Evolutionary conservation across 2,329 filamentous ascomycete genomes (phyloP).

Genomic region (Calycina herbarum): DNA sequence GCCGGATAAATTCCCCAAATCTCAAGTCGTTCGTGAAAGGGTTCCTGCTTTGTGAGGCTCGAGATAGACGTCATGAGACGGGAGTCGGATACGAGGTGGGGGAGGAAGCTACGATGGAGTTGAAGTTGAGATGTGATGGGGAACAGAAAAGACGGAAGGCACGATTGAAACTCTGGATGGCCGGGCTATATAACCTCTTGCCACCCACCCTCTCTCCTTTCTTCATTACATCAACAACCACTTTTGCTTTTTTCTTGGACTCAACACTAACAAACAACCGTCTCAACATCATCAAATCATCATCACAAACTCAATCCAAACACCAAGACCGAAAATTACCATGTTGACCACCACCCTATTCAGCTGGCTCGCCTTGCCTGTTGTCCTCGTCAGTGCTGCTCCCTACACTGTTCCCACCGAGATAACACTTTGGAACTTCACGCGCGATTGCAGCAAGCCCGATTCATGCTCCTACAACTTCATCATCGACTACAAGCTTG

Average conservation of each 20-base stretch:
- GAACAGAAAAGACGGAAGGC: neutral
- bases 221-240: neutral
- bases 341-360: too few species aligned
- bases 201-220: neutral
- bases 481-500: constrained; percentile 10
- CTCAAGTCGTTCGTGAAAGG: neutral
- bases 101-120: neutral
- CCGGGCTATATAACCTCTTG: neutral
- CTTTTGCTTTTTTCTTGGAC: neutral
- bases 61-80: neutral
- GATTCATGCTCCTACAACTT: constrained; percentile 18
- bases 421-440: constrained; percentile 15
- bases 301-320: neutral
- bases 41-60: neutral
- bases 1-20: neutral
- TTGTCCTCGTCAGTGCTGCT: neutral
- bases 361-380: too few species aligned
- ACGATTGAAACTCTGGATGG: neutral
- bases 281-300: neutral
- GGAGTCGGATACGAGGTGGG: neutral
- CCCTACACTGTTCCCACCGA: neutral
- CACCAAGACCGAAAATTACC: neutral
- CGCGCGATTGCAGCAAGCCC: constrained; percentile 13
- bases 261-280: neutral
- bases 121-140: neutral